Base-by-base conservation (phyloP, 495 filamentous ascomycete species). In the Evernia prunastri region DNA sequence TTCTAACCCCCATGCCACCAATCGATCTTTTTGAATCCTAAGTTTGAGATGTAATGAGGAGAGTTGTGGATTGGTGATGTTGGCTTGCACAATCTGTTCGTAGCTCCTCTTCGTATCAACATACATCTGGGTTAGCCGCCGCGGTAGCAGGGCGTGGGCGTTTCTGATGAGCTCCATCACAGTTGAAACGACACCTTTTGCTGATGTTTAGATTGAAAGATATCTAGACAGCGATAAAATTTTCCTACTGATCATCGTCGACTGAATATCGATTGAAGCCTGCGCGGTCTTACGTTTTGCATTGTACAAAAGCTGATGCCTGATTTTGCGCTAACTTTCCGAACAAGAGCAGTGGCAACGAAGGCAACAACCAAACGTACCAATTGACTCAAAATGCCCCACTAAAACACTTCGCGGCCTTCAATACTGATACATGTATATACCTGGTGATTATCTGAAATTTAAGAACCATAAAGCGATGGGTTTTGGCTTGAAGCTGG, bases 51-150 rank as follows among this genome's bases (percentile, higher is more conserved):
- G 80, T 31, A 87, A 72, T 27, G 77, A 75, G 25, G 80, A 75
- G 8, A 86, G 74, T 62, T 86, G 81, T 3, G 82, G 81, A 40
- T 79, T 77, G 23, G 81, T 79, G 53, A 63, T 64, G 77, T 81
- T 68, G 77, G 80, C 67, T 84, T 87, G 39, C 81, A 82, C 10
- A 86, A 86, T 25, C 87, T 89, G 62, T 72, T 92, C 89, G 74
- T 88, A 92, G 18, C 89, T 91, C 59, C 86, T 88, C 72, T 96
- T 96, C 56, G 91, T 93, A 76, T 96, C 91, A 68, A 90, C 89
- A 75, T 96, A 96, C 69, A 96, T 83, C 74, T 93, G 87, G 57
- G 91, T 94, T 45, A 96, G 81, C 66, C 90, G 86, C 64, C 87
- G 83, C 73, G 85, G 84, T 65, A 86, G 77, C 59, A 82, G 77